Evolutionary conservation across 2,329 filamentous ascomycete species (phyloP), one percentile per base, ranked within the genome.

Genomic region (Trichoderma sp.): DNA sequence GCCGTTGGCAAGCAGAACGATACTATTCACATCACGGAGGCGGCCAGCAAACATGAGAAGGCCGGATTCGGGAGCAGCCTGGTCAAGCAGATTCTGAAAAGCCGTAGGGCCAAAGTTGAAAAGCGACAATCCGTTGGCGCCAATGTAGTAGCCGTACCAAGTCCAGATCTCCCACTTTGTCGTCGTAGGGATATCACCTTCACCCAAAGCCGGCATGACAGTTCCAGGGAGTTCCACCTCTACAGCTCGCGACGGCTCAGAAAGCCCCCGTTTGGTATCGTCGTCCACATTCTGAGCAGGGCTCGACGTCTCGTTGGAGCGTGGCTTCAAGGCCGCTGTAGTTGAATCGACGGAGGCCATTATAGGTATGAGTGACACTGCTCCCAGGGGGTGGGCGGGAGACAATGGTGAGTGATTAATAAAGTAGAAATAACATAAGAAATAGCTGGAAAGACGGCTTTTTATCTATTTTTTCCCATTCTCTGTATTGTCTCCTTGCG

Each of bases 1-100:
- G 71, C 92, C 92, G 79, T 93, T 93, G 80, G 87, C 0, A 93
- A 76, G 85, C 8, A 93, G 84, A 4, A 93, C 90, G 72, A 93
- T 91, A 75, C 88, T 91, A 81, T 92, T 91, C 79, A 92, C 88
- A n/a, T 89, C 89, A 72, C 90, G 87, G 29, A 86, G 82, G 50
- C 84, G 84, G 16, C 91, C 91, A 1, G 88, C 87, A 76, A 93
- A 93, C 2, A 79, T 78, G 27, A 93, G 82, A 1, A 88, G 84
- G 2, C 85, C 87, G 11, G 85, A 85, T 66, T 89, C 87, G 8
- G 89, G 90, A 0, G 91, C 91, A 50, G 77, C 76, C 29, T 77
- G 76, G 41, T 24, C n/a, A 4, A 77, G 71, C 45, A 77, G 66
- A 24, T 77, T 77, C 31, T 77, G 76, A 31, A 77, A 77, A 16